Evolutionary conservation across 2,329 filamentous ascomycete genomes (phyloP), one percentile per base, ranked within the genome.

Genomic region (Monilinia vaccinii-corymbosi): DNA sequence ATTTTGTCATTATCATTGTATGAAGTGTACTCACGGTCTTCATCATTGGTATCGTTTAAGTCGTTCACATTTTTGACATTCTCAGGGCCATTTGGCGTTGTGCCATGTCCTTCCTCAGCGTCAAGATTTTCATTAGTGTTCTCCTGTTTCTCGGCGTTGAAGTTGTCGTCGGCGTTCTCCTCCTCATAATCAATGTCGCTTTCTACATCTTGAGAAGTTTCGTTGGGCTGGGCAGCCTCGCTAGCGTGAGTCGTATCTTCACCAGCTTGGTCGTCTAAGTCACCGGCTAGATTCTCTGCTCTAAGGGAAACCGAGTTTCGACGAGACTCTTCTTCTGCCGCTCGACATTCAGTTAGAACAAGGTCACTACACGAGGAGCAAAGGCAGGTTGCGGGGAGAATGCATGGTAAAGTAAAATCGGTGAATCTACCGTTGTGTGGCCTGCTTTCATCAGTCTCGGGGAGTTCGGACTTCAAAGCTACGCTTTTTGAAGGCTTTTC

Each of bases 1-100:
- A 74, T 73, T 52, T 77, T 75, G 44, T 75, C 73, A 14, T 67
- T 61, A 5, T 59, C 55, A 38, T 64, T 34, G 50, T 32, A 25
- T 44, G 38, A 55, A 10, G 38, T 47, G 14, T 63, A 53, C 13
- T 44, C 55, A 36, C 49, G 36, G 21, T 59, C 58, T 28, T 55
- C 60, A 21, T 46, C 46, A 11, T 58, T 52, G 32, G 44, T 52
- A 46, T 48, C 40, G 25, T 53, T 46, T 9, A 45, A 21, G 32
- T 38, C 40, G 18, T 25, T 59, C 31, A 36, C 49, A 55, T 59
- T 10, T 28, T 45, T 38, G 31, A 16, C 31, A 34, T 52, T 45
- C 52, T 58, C 40, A 13, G 5, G 16, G 31, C n/a, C 28, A 23
- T 55, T 45, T 36, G 23, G 14, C 16, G 13, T 46, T 38, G 38